phyloP scores from a whole-genome alignment of 805 yeast species.

The Ogataea ganodermae region DNA sequence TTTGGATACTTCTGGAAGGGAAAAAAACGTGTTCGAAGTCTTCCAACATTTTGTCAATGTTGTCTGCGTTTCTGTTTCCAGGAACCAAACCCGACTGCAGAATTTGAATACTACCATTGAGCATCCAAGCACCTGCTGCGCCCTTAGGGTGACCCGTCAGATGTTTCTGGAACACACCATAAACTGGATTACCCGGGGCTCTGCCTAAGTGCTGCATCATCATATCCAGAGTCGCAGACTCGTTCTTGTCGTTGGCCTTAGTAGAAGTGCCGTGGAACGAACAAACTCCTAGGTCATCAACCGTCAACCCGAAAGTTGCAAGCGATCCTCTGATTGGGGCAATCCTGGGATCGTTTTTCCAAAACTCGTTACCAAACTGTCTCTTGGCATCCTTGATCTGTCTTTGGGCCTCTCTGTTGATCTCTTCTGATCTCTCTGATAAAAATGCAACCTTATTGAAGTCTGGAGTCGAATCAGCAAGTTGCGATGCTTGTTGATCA shows the following conservation, averaged over 20 bases:
- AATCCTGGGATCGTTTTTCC: slow-evolving; percentile 86
- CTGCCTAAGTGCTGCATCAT: slow-evolving; percentile 97
- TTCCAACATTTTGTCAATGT: slow-evolving; percentile 81
- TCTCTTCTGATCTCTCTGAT: slow-evolving; percentile 84
- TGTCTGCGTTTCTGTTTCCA: slow-evolving; percentile 98
- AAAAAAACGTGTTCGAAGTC: slow-evolving; percentile 85
- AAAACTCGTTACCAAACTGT: slow-evolving; percentile 96
- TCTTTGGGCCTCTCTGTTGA: slow-evolving; percentile 77
- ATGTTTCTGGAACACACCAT: slow-evolving; percentile 98
- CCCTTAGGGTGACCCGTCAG: slow-evolving; percentile 99
- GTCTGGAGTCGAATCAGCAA: slow-evolving; percentile 47
- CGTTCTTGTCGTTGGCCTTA: slow-evolving; percentile 98
- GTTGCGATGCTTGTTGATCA: slow-evolving; percentile 65
- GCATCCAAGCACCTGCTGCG: slow-evolving; percentile 99
- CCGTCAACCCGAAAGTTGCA: slow-evolving; percentile 88
- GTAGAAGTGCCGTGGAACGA: slow-evolving; percentile 99
- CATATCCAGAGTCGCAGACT: slow-evolving; percentile 82
- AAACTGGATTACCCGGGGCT: slow-evolving; percentile 95
- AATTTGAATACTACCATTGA: slow-evolving; percentile 96
- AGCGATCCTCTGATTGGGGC: slow-evolving; percentile 97
- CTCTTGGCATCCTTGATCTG: slow-evolving; percentile 87
- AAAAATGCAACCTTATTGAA: slow-evolving; percentile 58
- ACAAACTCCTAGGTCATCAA: slow-evolving; percentile 95
- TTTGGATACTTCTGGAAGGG: slow-evolving; percentile 91
- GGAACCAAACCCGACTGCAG: slow-evolving; percentile 93